Evolutionary conservation across 2,329 filamentous ascomycete species (phyloP), one percentile per base, ranked within the genome.

Genomic region (Penicillium sp.): DNA sequence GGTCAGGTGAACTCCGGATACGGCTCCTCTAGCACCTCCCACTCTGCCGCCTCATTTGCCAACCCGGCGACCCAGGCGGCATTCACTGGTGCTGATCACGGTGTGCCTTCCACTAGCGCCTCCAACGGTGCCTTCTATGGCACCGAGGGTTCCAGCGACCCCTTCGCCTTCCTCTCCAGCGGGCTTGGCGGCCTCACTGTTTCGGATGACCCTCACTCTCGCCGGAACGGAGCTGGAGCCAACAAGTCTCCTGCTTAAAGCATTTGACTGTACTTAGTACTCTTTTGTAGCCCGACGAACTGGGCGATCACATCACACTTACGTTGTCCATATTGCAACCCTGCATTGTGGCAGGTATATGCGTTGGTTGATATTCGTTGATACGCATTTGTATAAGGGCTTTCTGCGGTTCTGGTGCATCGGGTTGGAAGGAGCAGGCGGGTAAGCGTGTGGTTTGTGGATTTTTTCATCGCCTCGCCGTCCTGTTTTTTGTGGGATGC

Each of bases 61-160:
- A 96, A 92, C 80, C 90, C 93, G 61, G 90, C 91, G 61, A 91
- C 93, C 16, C 93, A 98, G 79, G 92, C 92, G 59, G 93, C 95
- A 26, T 99, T 99, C 81, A 90, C 91, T 72, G 90, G 90, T 41
- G 92, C 91, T 39, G 88, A 88, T 66, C 93, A 95, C 66, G 90
- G 90, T 55, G 88, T 89, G 21, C 87, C 88, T 16, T 90, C 90
- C 45, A 88, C 88, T 59, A 90, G 89, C 41, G 86, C 88, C 33
- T 87, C 89, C 43, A 91, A 90, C 77, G 90, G 88, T 68, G 86
- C 86, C 70, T 90, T 89, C 68, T 89, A 88, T 71, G 73, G 73
- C 50, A 75, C 74, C 52, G 80, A 85, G 45, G 78, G 77, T n/a
- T 74, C 79, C 39, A 79, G 76, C 54, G 86, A 88, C 66, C 85